Conservation (phyloP, 2,329 filamentous ascomycete genomes). For the Calycina marina region DNA sequence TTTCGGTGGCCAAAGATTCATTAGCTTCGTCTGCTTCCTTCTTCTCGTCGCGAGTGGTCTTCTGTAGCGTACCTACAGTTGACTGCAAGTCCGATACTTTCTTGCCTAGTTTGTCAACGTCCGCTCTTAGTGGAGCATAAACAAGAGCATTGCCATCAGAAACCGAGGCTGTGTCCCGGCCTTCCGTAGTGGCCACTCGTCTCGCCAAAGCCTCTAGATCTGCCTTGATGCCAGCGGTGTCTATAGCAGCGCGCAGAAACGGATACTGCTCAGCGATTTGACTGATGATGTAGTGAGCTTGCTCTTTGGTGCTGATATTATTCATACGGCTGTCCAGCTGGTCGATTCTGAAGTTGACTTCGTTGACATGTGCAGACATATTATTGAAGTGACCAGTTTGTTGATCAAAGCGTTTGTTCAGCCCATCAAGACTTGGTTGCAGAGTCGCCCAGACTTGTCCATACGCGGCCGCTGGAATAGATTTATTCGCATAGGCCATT, state of each 20-base stretch:
- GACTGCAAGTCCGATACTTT: too few species aligned
- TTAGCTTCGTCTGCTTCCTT: too few species aligned
- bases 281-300: conserved; percentile 1
- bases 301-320: conserved; percentile 1
- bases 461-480: too few species aligned
- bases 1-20: too few species aligned
- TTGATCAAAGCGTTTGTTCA: background rate
- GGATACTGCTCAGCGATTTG: conserved; percentile 1
- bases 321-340: background rate
- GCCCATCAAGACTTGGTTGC: background rate
- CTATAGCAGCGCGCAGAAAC: background rate
- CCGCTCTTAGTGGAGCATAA: background rate
- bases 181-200: background rate
- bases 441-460: background rate
- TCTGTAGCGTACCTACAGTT: too few species aligned
- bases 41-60: too few species aligned
- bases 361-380: background rate
- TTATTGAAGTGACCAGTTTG: background rate
- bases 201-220: background rate
- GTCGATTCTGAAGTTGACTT: background rate
- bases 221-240: background rate
- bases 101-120: background rate
- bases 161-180: background rate
- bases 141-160: background rate
- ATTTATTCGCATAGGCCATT: too few species aligned